A percentile compares a stretch with the other conserved stretches of the same genome.
phyloP scores from a whole-genome alignment of 163 green algal species.

The Volvox carteri region DNA sequence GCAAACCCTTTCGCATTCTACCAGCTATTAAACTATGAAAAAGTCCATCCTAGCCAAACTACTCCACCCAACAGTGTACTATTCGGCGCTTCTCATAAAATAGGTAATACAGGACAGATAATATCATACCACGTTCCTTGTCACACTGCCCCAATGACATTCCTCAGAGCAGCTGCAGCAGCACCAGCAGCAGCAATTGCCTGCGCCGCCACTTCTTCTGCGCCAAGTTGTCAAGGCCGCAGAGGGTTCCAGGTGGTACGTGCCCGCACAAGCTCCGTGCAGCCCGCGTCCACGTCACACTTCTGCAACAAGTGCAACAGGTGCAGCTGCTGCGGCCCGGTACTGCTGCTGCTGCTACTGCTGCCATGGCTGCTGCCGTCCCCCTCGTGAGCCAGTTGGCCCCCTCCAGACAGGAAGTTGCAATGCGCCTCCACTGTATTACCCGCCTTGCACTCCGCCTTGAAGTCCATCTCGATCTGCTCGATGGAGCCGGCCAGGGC shows the following conservation, averaged over 20 bases:
- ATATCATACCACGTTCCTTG: not conserved
- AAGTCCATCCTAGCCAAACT: no score
- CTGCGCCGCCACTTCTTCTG: no score
- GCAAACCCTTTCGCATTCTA: no score
- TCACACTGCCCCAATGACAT: not conserved
- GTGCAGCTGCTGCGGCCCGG: not conserved
- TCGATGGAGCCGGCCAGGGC: no score
- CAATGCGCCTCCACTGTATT: constrained; percentile 75
- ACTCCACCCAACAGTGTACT: no score
- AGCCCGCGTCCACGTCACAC: constrained; percentile 38
- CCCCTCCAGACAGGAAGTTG: constrained; percentile 13
- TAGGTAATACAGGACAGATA: no score
- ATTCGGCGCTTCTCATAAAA: no score
- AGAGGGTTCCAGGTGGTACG: constrained; percentile 56
- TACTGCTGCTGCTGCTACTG: not conserved
- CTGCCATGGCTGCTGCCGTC: not conserved
- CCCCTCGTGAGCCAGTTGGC: not conserved
- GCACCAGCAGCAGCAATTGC: no score
- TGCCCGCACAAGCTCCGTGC: constrained; percentile 62
- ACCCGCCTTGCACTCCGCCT: constrained; percentile 88
- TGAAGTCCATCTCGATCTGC: constrained; percentile 96
- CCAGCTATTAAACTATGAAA: no score
- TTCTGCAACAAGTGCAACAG: constrained; percentile 47
- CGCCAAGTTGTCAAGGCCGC: not conserved
- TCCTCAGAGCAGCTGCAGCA: no score